phyloP scores from a whole-genome alignment of 2,329 filamentous ascomycete species.

The Trichophyton rubrum region DNA sequence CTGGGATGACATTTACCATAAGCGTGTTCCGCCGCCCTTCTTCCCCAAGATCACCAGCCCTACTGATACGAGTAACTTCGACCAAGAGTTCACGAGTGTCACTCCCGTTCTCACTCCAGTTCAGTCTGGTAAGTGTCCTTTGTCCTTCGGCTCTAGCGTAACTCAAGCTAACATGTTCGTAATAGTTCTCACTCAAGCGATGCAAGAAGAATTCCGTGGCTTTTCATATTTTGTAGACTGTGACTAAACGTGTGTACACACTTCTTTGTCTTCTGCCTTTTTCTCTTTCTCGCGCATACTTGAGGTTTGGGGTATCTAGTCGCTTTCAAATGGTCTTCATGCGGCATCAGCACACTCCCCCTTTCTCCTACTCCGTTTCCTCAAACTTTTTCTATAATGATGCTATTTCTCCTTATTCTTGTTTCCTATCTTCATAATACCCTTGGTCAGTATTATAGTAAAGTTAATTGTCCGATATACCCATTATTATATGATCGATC shows the following conservation, averaged over 20 bases:
- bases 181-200: slow-evolving; percentile 84
- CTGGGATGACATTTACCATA: slow-evolving; percentile 98
- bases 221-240: slow-evolving; percentile 97
- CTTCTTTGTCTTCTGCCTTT: not conserved
- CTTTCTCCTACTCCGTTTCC: not conserved
- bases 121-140: slow-evolving; percentile 65
- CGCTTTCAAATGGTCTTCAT: not conserved
- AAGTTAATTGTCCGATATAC: slow-evolving; percentile 2
- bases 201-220: slow-evolving; percentile 98
- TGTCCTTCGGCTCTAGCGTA: not conserved
- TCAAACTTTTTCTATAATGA: not conserved
- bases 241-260: slow-evolving; percentile 39
- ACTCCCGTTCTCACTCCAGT: slow-evolving; percentile 95
- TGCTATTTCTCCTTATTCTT: not conserved
- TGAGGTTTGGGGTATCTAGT: not conserved
- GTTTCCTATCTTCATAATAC: slow-evolving; percentile 2
- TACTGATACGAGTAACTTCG: slow-evolving; percentile 99
- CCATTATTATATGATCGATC: not conserved
- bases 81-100: slow-evolving; percentile 95
- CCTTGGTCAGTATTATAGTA: slow-evolving; percentile 2
- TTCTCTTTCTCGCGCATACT: not conserved
- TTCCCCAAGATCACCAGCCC: slow-evolving; percentile 77
- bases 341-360: not conserved
- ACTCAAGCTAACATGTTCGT: slow-evolving; percentile 11
- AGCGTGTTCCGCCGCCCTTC: slow-evolving; percentile 80